Conservation (phyloP, 2,329 filamentous ascomycete genomes). For the Lachnellula cervina region DNA sequence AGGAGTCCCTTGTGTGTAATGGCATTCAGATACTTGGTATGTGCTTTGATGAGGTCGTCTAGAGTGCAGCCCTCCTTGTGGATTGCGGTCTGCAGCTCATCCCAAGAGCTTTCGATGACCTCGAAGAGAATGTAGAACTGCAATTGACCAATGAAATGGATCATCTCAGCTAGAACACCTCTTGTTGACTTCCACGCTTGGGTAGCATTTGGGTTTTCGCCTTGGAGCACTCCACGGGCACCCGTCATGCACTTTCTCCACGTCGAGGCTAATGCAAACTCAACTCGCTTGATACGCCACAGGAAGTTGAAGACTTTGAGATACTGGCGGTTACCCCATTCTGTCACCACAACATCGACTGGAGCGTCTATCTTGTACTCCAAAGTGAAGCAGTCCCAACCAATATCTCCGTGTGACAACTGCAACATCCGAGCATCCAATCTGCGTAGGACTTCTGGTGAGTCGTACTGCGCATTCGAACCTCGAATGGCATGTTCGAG, state of each 20-base stretch:
- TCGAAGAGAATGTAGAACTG: slow-evolving; percentile 99
- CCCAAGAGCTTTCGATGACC: slow-evolving; percentile 96
- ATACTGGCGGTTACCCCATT: slow-evolving; percentile 93
- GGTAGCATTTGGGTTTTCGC: slow-evolving; percentile 63
- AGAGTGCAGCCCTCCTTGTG: slow-evolving; percentile 82
- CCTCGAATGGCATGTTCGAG: slow-evolving; percentile 95
- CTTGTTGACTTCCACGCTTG: slow-evolving; percentile 87
- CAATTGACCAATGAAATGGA: slow-evolving; percentile 93
- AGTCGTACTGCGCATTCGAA: slow-evolving; percentile 94
- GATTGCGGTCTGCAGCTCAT: slow-evolving; percentile 77
- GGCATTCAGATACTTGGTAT: slow-evolving; percentile 82
- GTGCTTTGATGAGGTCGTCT: slow-evolving; percentile 90
- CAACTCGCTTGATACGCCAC: slow-evolving; percentile 96
- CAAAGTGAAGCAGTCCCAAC: slow-evolving; percentile 98
- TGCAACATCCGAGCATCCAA: slow-evolving; percentile 98
- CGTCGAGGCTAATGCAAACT: slow-evolving; percentile 84
- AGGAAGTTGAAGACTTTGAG: slow-evolving; percentile 99
- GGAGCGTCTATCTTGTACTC: slow-evolving; percentile 98
- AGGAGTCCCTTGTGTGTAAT: slow-evolving; percentile 96
- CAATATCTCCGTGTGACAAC: slow-evolving; percentile 91
- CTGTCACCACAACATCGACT: slow-evolving; percentile 93
- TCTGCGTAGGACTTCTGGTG: slow-evolving; percentile 81
- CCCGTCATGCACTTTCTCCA: slow-evolving; percentile 98
- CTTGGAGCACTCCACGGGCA: slow-evolving; percentile 80
- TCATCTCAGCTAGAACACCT: slow-evolving; percentile 92